Base-by-base conservation (phyloP, 208 protist species). In the Novymonas esmeraldas region DNA sequence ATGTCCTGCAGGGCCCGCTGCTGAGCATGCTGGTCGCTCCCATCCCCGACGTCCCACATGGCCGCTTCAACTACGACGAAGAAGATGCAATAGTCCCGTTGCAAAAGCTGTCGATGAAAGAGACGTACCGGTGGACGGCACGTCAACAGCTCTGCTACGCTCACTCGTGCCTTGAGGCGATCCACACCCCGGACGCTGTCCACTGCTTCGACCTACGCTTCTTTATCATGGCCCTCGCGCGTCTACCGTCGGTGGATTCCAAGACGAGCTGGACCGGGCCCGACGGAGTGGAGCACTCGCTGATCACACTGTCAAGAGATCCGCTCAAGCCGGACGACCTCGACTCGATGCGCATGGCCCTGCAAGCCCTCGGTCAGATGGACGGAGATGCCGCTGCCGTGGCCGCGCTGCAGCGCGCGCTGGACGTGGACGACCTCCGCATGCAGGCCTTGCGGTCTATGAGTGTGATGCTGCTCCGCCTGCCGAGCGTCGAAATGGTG, bases 61-160 rank as follows among this genome's bases (percentile, higher is more conserved):
- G 76, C 6, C 70, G 60, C 31, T 77, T 76, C 29, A 44, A 65
- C 36, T 11, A 64, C 18, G 16, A 2, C 4, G 20, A 64, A 11
- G 10, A 16, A 5, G 24, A 36, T 0, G 3, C 16, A 6, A 1
- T 20, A 0, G n/a, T 16, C 18, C 33, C 28, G 14, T 6, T 73
- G 28, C 61, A 58, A 18, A 0, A 48, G 3, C 51, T 73, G 24
- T 58, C 67, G 31, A n/a, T 66, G 3, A 29, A 29, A 3, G 16
- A 45, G 16, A 33, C 70, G 20, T 61, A 72, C 39, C 65, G 61
- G 4, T 79, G 71, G 77, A 79, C 76, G 2, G 22, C 54, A 0
- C n/a, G 20, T 3, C 70, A 77, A 50, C 76, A 82, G 42, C 24
- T 45, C 46, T 13, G 5, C 2, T 82, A 82, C 66, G 70, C 71